Evolutionary conservation across 352 stramenopile genomes (phyloP).

Genomic region (Globisporangium middletonii): DNA sequence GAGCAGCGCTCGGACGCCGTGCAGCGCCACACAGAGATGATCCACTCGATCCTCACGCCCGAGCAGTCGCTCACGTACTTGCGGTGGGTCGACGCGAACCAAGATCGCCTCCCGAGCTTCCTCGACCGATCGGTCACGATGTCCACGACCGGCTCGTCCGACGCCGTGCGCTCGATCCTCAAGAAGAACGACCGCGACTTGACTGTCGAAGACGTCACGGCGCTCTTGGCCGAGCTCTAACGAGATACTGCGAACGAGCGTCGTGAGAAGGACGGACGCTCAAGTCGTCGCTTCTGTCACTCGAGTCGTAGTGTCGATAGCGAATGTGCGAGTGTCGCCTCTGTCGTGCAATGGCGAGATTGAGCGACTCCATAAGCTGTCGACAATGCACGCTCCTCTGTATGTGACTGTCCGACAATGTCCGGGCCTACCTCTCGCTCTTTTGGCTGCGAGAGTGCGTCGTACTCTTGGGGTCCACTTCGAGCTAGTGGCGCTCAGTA

Average conservation of each 20-base stretch:
- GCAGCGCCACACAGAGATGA: slow-evolving; percentile 70
- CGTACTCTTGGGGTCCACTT: slow-evolving; percentile 8
- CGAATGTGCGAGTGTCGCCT: too few species aligned
- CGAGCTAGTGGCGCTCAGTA: slow-evolving; percentile 6
- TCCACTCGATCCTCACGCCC: slow-evolving; percentile 82
- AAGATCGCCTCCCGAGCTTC: slow-evolving; percentile 55
- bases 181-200: slow-evolving; percentile 83
- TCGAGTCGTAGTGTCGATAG: too few species aligned
- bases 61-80: slow-evolving; percentile 83
- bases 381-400: too few species aligned
- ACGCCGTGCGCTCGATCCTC: slow-evolving; percentile 68
- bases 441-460: not conserved
- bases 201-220: slow-evolving; percentile 82
- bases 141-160: slow-evolving; percentile 43
- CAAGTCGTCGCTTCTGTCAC: too few species aligned
- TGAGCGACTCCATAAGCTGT: too few species aligned
- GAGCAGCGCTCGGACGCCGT: slow-evolving; percentile 76
- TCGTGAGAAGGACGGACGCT: too few species aligned
- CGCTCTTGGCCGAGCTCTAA: slow-evolving; percentile 62
- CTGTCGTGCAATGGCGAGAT: too few species aligned
- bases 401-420: too few species aligned
- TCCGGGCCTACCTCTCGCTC: too few species aligned
- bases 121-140: slow-evolving; percentile 59
- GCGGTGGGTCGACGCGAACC: slow-evolving; percentile 77
- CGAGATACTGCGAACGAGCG: not conserved